These are phyloP conservation scores for Mallotus japonicus DNA, from an alignment of 441 rosid genomes.

Conservation along the genomic window DNA sequence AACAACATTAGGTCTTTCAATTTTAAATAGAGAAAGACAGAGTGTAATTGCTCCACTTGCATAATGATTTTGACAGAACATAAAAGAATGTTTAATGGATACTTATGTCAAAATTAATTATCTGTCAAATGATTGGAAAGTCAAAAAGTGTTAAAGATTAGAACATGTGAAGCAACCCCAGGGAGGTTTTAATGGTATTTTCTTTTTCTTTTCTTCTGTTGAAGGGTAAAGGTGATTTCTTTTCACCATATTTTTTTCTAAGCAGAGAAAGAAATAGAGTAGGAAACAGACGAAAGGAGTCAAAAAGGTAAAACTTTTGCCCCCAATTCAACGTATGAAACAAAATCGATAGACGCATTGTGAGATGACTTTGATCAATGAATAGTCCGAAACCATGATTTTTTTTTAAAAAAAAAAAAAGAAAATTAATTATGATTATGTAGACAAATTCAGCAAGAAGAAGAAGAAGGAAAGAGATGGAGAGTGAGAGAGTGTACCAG, in stretches of 20 bases:
- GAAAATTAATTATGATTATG: no score
- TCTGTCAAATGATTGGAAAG: constrained; percentile 6
- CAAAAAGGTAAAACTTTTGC: background rate
- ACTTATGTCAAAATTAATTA: background rate
- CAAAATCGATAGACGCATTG: background rate
- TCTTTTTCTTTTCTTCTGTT: no score
- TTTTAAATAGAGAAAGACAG: background rate
- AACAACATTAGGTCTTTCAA: background rate
- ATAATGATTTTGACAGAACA: background rate
- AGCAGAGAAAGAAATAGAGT: background rate
- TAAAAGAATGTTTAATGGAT: background rate
- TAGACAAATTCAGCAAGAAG: background rate
- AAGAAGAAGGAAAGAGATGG: background rate
- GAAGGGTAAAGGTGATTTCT: background rate
- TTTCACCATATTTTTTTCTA: constrained; percentile 15
- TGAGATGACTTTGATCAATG: constrained; percentile 11
- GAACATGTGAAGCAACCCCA: background rate
- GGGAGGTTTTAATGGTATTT: constrained; percentile 1
- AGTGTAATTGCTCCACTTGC: background rate
- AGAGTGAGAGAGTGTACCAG: constrained; percentile 43
- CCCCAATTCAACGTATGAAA: constrained; percentile 5
- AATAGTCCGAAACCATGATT: no score
- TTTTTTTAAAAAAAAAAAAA: no score
- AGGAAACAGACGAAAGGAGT: background rate
- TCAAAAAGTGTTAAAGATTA: background rate